Evolutionary conservation across 108 stramenopile species (phyloP).

Genomic region (Cyclotella atomus): DNA sequence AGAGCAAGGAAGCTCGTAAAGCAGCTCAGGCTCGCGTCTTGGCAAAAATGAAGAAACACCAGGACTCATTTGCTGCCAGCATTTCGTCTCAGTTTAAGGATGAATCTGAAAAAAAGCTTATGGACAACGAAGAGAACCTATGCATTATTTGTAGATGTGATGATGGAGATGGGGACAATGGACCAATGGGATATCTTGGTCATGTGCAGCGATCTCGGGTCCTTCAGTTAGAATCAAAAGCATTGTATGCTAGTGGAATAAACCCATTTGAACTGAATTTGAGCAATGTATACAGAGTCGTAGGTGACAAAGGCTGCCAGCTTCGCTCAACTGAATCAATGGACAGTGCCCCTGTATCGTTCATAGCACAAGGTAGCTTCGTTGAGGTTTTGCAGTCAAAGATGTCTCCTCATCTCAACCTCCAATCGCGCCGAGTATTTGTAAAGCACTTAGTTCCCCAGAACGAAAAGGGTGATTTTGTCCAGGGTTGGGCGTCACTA

Average conservation of each 20-base stretch:
- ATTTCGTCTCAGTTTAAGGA: conserved; percentile 62
- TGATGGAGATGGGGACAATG: conserved; percentile 86
- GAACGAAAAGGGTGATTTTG: conserved; percentile 21
- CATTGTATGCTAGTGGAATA: conserved; percentile 27
- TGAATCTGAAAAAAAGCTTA: conserved; percentile 43
- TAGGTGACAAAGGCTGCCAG: conserved; percentile 90
- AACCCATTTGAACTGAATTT: conserved; percentile 19
- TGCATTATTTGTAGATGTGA: conserved; percentile 93
- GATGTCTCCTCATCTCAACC: conserved; percentile 72
- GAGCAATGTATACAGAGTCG: conserved; percentile 73
- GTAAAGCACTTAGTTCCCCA: conserved; percentile 62
- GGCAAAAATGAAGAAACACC: conserved; percentile 82
- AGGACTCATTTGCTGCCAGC: conserved; percentile 76
- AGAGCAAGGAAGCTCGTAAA: conserved; percentile 77
- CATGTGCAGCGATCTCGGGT: conserved; percentile 87
- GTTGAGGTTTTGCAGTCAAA: conserved; percentile 71
- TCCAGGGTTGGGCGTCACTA: conserved; percentile 86
- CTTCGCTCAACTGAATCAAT: conserved; percentile 84
- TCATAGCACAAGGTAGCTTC: conserved; percentile 79
- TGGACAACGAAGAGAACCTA: conserved; percentile 69
- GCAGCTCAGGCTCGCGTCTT: conserved; percentile 80
- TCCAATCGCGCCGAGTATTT: conserved; percentile 81
- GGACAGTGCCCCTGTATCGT: conserved; percentile 79
- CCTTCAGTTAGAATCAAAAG: conserved; percentile 62
- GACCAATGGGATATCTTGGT: conserved; percentile 88